Base-by-base conservation (phyloP, 1,284 basidiomycete species). In the Heliocybe sulcata region DNA sequence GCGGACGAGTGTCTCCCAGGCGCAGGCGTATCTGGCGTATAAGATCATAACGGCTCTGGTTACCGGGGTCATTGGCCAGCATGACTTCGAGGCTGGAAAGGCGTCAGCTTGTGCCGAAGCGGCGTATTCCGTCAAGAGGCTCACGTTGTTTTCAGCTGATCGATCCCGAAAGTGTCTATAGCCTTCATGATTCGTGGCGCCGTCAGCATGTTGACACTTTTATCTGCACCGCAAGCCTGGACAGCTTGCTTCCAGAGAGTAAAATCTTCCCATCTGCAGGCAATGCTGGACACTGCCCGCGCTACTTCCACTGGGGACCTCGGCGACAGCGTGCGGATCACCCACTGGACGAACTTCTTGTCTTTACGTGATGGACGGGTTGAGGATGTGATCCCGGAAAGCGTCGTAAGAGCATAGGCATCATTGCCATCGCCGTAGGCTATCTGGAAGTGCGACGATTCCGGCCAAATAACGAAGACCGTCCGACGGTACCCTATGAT, bases 401-500 rank as follows among this genome's bases (percentile, higher is more conserved):
- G 58, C 42, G 57, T 58, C n/a, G 57, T 35, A 26, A 69, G 56
- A 31, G 66, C 64, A 35, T 65, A 67, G 12, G 54, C 16, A 20
- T 59, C 52, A 10, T 66, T 65, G n/a, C 60, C 62, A n/a, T 54
- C 60, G 6, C 51, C 53, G 52, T 49, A 49, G 23, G 68, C 59
- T 14, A 70, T 57, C 9, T 67, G 53, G 45, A 62, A 58, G 19
- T 67, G 56, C 8, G 66, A 60, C n/a, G 64, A 59, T 38, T 65
- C 47, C 14, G 67, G 71, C 60, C 71, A 68, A 23, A 78, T 62
- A 22, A 77, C 61, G 1, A 79, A 62, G 2, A 72, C 74, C 0
- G 73, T 72, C 2, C 73, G 67, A 27, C 64, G 69, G 59, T 78
- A 78, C 65, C 68, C 76, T 77, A 55, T 0, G 19, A 51, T 23